Percentiles rank a stretch among this genome's conserved stretches.
phyloP scores from a whole-genome alignment of 2,329 filamentous ascomycete species.

The Cladophialophora psammophila region DNA sequence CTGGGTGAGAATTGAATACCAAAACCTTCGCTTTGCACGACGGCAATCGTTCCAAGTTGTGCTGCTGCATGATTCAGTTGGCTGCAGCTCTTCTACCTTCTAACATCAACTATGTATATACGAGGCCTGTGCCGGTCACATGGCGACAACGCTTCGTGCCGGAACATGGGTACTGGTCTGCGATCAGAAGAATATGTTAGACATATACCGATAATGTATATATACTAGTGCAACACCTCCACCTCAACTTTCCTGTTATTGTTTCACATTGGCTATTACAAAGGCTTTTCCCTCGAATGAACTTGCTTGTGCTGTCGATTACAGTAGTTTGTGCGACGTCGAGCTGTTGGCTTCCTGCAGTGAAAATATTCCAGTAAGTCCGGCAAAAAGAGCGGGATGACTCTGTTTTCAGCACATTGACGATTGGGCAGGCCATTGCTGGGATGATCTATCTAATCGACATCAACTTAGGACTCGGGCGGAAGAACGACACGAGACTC shows the following conservation, averaged over 20 bases:
- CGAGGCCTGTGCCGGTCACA: not conserved
- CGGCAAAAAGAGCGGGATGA: not conserved
- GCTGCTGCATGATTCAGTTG: not conserved
- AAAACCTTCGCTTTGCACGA: constrained; percentile 7
- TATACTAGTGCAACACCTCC: constrained; percentile 14
- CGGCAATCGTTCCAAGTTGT: constrained; percentile 6
- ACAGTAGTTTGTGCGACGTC: not conserved
- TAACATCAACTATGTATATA: constrained; percentile 1
- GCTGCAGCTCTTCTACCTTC: not conserved
- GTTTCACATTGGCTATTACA: not conserved
- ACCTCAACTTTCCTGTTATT: not conserved
- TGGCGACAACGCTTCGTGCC: not conserved
- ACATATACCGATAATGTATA: constrained; percentile 23
- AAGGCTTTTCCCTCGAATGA: not conserved
- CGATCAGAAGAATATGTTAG: constrained; percentile 6
- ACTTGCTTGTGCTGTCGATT: not conserved
- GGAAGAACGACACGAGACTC: not conserved
- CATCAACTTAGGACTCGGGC: not conserved
- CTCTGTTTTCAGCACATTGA: not conserved
- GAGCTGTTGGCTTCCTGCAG: not conserved
- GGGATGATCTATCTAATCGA: not conserved
- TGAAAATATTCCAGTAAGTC: not conserved
- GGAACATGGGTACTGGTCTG: not conserved
- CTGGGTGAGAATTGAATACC: constrained; percentile 1
- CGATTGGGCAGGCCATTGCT: not conserved